These are phyloP conservation scores for Mallotus nudiflorus DNA, from an alignment of 345 rosid genomes.

Conservation along the genomic window DNA sequence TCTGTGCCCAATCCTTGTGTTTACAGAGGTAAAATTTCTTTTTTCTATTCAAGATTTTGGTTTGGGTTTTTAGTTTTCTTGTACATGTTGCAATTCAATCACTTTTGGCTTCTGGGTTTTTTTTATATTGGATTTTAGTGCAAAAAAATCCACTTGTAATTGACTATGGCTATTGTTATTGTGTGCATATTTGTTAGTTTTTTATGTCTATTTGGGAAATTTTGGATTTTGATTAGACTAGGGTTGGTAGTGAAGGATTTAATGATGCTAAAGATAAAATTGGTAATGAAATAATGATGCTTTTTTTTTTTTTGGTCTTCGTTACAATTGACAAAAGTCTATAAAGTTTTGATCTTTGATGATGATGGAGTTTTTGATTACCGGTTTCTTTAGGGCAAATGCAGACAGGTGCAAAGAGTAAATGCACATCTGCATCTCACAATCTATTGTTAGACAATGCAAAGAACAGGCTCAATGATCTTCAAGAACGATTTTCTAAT, in stretches of 20 bases:
- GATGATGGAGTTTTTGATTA: not conserved
- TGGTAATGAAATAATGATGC: not conserved
- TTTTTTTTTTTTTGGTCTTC: not conserved
- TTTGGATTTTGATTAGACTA: not conserved
- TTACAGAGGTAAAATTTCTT: not conserved
- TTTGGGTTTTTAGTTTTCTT: not conserved
- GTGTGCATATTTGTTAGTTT: not conserved
- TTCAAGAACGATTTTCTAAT: slow-evolving; percentile 52
- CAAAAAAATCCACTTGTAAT: not conserved
- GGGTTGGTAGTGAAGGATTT: not conserved
- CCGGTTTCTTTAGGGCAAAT: slow-evolving; percentile 15
- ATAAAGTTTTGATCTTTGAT: not conserved
- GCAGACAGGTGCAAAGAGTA: slow-evolving; percentile 47
- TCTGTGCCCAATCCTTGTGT: too few species aligned
- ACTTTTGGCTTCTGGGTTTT: not conserved
- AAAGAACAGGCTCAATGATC: slow-evolving; percentile 53
- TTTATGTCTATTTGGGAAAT: not conserved
- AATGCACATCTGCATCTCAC: slow-evolving; percentile 50
- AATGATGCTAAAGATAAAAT: not conserved
- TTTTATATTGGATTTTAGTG: not conserved
- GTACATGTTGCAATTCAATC: not conserved
- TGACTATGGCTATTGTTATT: not conserved
- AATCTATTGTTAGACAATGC: slow-evolving; percentile 56
- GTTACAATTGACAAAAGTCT: not conserved
- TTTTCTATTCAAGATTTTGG: not conserved